phyloP scores from a whole-genome alignment of 73 alveolate genomes.

The Paraurostyla sp. region DNA sequence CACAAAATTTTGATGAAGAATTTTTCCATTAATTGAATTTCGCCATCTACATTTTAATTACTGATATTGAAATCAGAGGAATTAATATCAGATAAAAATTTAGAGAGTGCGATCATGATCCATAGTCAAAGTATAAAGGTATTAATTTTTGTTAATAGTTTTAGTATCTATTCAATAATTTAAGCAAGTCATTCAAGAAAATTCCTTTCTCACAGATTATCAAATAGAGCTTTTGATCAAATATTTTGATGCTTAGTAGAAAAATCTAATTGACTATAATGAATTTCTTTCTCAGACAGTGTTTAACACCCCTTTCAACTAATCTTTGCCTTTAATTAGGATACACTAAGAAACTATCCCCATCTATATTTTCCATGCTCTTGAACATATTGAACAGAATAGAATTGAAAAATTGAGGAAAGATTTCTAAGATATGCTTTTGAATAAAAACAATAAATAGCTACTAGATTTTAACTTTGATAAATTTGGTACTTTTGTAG shows the following conservation, averaged over 20 bases:
- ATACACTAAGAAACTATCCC: background rate
- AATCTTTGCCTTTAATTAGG: background rate
- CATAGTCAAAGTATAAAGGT: background rate
- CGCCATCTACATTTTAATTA: background rate
- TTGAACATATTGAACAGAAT: background rate
- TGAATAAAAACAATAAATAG: background rate
- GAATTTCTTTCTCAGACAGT: background rate
- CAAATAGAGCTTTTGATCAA: background rate
- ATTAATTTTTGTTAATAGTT: background rate
- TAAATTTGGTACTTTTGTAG: background rate
- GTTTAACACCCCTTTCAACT: background rate
- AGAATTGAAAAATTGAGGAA: background rate
- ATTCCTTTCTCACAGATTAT: background rate
- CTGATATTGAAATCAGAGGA: background rate
- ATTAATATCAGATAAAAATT: background rate
- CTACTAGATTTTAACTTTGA: background rate
- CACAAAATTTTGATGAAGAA: background rate
- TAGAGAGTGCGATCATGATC: constrained; percentile 18
- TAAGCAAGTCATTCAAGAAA: background rate
- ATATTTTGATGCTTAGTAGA: constrained; percentile 6
- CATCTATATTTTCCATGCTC: background rate
- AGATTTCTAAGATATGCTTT: background rate
- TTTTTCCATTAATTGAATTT: background rate
- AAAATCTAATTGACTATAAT: background rate
- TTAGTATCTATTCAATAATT: background rate